phyloP scores from a whole-genome alignment of 371 early-diverging fungal genomes.

The Smittium culicis region DNA sequence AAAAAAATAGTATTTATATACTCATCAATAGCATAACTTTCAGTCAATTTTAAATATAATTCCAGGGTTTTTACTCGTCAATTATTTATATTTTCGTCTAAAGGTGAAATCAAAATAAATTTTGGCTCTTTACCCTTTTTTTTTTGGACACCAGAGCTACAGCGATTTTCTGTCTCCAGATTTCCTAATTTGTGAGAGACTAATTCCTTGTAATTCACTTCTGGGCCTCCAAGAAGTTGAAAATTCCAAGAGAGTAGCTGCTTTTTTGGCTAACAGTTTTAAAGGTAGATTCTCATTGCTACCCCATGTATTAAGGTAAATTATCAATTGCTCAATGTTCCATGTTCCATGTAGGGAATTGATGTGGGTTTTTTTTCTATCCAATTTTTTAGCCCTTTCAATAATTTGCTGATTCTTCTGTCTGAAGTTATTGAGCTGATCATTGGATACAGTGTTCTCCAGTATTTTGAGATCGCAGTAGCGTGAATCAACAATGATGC shows the following conservation, averaged over 20 bases:
- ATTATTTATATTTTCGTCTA: not conserved
- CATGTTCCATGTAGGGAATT: not conserved
- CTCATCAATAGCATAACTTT: conserved; percentile 2
- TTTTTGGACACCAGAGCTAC: conserved; percentile 1
- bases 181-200: not conserved
- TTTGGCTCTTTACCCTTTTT: not conserved
- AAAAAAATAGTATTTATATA: conserved; percentile 6
- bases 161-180: not conserved
- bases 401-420: not conserved
- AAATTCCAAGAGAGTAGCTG: not conserved
- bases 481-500: not conserved
- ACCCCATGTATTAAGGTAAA: not conserved
- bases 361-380: not conserved
- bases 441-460: not conserved
- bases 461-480: conserved; percentile 3
- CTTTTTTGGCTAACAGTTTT: conserved; percentile 5
- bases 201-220: conserved; percentile 2
- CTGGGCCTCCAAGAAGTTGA: conserved; percentile 1
- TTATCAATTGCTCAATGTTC: not conserved
- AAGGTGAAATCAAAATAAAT: not conserved
- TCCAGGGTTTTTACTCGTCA: conserved; percentile 2
- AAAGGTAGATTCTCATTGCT: not conserved
- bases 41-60: not conserved
- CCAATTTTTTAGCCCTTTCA: not conserved
- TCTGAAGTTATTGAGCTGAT: not conserved